Evolutionary conservation across 352 stramenopile species (phyloP).

Genomic region (Phytophthora citrophthora): DNA sequence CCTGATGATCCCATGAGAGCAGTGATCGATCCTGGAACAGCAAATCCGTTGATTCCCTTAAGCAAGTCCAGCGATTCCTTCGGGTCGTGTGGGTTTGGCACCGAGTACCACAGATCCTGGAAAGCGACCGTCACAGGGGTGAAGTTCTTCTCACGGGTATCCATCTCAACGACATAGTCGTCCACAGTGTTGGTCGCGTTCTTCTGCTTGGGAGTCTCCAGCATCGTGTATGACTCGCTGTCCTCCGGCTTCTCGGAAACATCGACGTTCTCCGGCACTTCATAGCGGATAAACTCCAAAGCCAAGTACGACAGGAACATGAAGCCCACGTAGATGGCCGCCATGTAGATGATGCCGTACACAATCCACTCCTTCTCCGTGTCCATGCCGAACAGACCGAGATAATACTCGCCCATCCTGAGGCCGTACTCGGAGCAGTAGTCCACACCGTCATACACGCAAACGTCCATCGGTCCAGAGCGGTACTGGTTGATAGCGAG

Average conservation of each 20-base stretch:
- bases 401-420: constrained; percentile 47
- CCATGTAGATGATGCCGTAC: constrained; percentile 45
- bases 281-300: constrained; percentile 38
- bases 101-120: constrained; percentile 36
- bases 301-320: constrained; percentile 36
- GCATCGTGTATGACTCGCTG: constrained; percentile 20
- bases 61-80: constrained; percentile 46
- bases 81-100: constrained; percentile 25
- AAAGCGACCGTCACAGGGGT: constrained; percentile 42
- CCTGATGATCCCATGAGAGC: constrained; percentile 61
- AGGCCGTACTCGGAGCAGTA: constrained; percentile 36
- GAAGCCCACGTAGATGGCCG: constrained; percentile 43
- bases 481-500: constrained; percentile 57
- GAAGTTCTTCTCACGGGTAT: constrained; percentile 36
- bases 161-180: constrained; percentile 12
- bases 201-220: constrained; percentile 24
- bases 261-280: constrained; percentile 34
- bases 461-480: constrained; percentile 36
- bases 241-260: constrained; percentile 26
- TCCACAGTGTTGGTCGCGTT: constrained; percentile 1
- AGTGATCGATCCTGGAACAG: constrained; percentile 44
- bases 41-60: constrained; percentile 40
- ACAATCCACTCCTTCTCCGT: constrained; percentile 52
- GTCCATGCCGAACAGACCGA: constrained; percentile 48
- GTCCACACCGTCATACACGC: constrained; percentile 18